Evolutionary conservation across 495 filamentous ascomycete genomes (phyloP).

Genomic region (Talaromyces liani): DNA sequence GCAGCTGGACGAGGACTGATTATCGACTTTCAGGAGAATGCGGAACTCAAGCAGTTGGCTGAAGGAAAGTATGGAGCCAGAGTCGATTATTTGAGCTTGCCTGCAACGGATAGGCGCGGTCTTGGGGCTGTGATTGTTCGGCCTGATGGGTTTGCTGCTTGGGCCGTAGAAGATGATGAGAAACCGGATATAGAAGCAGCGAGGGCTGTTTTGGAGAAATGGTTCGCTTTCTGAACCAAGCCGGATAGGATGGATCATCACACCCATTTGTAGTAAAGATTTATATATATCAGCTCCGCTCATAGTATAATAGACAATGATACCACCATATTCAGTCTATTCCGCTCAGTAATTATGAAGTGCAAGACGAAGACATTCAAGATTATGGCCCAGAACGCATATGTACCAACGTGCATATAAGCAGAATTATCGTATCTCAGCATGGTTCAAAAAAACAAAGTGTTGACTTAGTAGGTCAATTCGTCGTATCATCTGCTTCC

Average conservation of each 20-base stretch:
- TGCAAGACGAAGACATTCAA: not conserved
- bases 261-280: not conserved
- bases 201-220: slow-evolving; percentile 9
- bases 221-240: slow-evolving; percentile 9
- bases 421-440: too few relatives aligned
- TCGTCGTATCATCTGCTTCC: not conserved
- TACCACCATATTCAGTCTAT: not conserved
- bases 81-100: slow-evolving; percentile 15
- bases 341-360: not conserved
- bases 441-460: too few relatives aligned
- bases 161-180: slow-evolving; percentile 13
- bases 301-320: not conserved
- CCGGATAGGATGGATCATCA: not conserved
- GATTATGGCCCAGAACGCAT: not conserved
- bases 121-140: slow-evolving; percentile 21
- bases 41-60: not conserved
- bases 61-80: slow-evolving; percentile 8
- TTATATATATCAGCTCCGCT: not conserved
- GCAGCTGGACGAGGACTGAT: slow-evolving; percentile 15
- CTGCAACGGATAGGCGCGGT: slow-evolving; percentile 17
- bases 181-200: slow-evolving; percentile 11
- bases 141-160: slow-evolving; percentile 26
- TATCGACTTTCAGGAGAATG: slow-evolving; percentile 15
- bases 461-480: not conserved
- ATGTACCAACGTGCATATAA: not conserved